Evolutionary conservation across 345 rosid species (phyloP).

Genomic region (Erodium maritimum): DNA sequence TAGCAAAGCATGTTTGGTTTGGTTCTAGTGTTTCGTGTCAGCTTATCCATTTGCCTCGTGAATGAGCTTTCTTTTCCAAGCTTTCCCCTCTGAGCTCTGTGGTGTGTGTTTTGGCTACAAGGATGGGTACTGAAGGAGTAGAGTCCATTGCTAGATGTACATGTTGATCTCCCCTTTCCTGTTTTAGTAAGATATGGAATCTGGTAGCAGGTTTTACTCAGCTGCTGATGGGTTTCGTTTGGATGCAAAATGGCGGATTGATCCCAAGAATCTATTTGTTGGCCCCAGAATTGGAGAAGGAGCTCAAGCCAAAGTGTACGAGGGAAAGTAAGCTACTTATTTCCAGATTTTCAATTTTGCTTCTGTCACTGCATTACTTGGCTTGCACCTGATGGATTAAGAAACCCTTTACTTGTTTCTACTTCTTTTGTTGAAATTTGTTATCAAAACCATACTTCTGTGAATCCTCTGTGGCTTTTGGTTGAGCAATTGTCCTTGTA

Average conservation of each 20-base stretch:
- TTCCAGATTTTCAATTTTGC: neutral
- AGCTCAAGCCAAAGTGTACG: conserved; percentile 95
- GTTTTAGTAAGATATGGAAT: conserved; percentile 48
- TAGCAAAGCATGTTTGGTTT: conserved; percentile 19
- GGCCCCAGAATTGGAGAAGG: conserved; percentile 98
- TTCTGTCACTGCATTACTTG: conserved; percentile 1
- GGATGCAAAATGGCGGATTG: conserved; percentile 78
- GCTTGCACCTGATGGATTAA: neutral
- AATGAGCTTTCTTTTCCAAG: conserved; percentile 21
- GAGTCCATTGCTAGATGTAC: conserved; percentile 9
- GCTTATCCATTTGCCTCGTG: conserved; percentile 20
- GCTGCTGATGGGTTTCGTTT: conserved; percentile 30
- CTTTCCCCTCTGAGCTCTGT: conserved; percentile 2
- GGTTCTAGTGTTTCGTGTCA: conserved; percentile 16
- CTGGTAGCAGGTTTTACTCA: conserved; percentile 40
- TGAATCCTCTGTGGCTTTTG: neutral
- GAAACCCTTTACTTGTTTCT: too few species aligned
- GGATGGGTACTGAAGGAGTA: neutral
- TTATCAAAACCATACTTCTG: neutral
- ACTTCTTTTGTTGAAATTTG: neutral
- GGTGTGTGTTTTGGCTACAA: neutral
- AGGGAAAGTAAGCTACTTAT: conserved; percentile 78
- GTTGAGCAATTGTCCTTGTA: neutral
- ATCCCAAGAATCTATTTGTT: conserved; percentile 82
- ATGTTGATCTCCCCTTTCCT: conserved; percentile 14